These are phyloP conservation scores for Lasiosphaeria ovina DNA, from an alignment of 495 filamentous ascomycete species.

Conservation along the genomic window DNA sequence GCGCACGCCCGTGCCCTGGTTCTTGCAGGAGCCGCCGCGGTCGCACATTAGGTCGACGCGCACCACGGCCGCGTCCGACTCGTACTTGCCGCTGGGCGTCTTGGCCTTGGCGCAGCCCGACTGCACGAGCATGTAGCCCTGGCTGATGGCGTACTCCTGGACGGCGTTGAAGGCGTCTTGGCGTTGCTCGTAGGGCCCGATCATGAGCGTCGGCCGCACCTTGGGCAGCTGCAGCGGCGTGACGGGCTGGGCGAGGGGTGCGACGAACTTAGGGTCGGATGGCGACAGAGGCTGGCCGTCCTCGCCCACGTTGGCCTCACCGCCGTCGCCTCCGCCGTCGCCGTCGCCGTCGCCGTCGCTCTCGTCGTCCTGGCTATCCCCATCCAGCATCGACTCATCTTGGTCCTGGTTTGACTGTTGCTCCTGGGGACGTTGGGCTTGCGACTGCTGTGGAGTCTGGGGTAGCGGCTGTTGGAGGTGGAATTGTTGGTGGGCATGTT, in stretches of 20 bases:
- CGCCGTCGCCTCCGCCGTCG: conserved; percentile 1
- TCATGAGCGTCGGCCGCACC: conserved; percentile 23
- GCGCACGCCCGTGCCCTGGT: conserved; percentile 27
- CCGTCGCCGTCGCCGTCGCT: not conserved
- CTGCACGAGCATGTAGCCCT: conserved; percentile 30
- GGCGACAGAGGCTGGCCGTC: conserved; percentile 1
- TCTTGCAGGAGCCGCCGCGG: conserved; percentile 27
- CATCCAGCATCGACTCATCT: too few relatives aligned
- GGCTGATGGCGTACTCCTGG: conserved; percentile 28
- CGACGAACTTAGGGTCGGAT: conserved; percentile 2
- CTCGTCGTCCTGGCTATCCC: not conserved
- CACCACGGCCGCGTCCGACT: conserved; percentile 11
- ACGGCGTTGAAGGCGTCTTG: conserved; percentile 18
- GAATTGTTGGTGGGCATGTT: not conserved
- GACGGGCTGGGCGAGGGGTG: conserved; percentile 19
- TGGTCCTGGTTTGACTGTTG: too few relatives aligned
- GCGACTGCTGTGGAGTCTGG: conserved; percentile 17
- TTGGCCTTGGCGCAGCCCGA: conserved; percentile 21
- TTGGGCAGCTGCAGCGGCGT: conserved; percentile 21
- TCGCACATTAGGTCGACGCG: conserved; percentile 32
- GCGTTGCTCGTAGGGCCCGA: conserved; percentile 28
- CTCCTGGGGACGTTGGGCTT: conserved; percentile 3
- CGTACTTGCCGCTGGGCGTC: conserved; percentile 14
- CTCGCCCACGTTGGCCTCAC: conserved; percentile 9
- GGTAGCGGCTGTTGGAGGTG: conserved; percentile 14